Evolutionary conservation across 2,329 filamentous ascomycete genomes (phyloP).

Genomic region (Teratosphaeria destructans): DNA sequence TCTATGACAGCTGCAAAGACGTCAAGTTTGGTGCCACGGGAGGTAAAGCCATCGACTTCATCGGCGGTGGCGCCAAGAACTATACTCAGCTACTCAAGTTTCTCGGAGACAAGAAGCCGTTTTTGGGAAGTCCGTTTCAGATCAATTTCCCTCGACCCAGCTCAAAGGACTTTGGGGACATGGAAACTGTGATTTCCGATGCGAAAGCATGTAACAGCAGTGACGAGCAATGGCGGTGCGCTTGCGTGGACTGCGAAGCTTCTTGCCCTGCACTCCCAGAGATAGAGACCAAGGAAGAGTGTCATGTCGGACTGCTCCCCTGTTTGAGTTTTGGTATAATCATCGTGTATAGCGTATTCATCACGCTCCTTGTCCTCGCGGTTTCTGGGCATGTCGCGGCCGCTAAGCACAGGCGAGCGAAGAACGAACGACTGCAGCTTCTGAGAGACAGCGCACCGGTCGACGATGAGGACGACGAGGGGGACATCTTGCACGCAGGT

Average conservation of each 20-base stretch:
- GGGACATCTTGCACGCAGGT: slow-evolving; percentile 55
- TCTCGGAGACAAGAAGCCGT: slow-evolving; percentile 77
- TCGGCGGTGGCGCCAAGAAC: slow-evolving; percentile 88
- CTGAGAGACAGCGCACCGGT: slow-evolving; percentile 74
- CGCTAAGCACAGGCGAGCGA: slow-evolving; percentile 60
- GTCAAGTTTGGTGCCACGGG: slow-evolving; percentile 96
- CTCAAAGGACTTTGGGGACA: slow-evolving; percentile 53
- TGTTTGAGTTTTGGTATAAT: slow-evolving; percentile 91
- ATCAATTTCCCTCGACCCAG: slow-evolving; percentile 72
- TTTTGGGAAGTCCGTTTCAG: slow-evolving; percentile 87
- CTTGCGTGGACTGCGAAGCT: slow-evolving; percentile 82
- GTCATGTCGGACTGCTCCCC: slow-evolving; percentile 76
- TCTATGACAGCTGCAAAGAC: slow-evolving; percentile 97
- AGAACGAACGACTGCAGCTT: slow-evolving; percentile 73
- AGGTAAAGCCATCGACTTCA: slow-evolving; percentile 86
- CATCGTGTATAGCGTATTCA: slow-evolving; percentile 66
- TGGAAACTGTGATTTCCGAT: slow-evolving; percentile 60
- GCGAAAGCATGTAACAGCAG: slow-evolving; percentile 84
- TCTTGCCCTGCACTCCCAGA: slow-evolving; percentile 75
- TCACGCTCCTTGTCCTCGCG: slow-evolving; percentile 56
- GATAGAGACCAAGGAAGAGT: slow-evolving; percentile 59
- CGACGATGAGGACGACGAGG: slow-evolving; percentile 86
- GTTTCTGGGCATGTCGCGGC: slow-evolving; percentile 68
- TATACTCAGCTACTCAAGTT: slow-evolving; percentile 83
- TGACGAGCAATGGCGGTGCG: slow-evolving; percentile 76